phyloP scores from a whole-genome alignment of 805 yeast species.

The Ogataea chonburiensis region DNA sequence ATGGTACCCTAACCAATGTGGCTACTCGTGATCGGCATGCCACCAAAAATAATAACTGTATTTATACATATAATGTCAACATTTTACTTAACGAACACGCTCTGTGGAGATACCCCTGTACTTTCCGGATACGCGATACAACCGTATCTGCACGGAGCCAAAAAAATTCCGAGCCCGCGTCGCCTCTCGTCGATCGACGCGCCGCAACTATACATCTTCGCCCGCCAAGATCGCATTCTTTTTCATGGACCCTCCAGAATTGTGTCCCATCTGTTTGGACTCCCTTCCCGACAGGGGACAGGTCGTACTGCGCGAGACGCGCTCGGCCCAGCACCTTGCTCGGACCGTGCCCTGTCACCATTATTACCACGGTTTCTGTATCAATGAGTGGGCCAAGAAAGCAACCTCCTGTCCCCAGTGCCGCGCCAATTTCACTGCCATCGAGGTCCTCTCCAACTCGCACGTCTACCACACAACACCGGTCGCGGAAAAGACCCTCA shows the following conservation, averaged over 20 bases:
- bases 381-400: conserved; percentile 35
- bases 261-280: conserved; percentile 36
- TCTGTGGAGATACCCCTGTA: conserved; percentile 3
- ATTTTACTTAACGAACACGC: too few relatives aligned
- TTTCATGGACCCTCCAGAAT: conserved; percentile 5
- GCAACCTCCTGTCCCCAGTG: conserved; percentile 39
- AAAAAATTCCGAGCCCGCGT: too few relatives aligned
- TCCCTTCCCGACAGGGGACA: conserved; percentile 20
- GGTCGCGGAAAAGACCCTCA: conserved; percentile 26
- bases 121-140: conserved; percentile 8
- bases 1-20: conserved; percentile 33
- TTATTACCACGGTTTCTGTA: conserved; percentile 36
- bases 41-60: too few relatives aligned
- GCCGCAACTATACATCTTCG: background rate
- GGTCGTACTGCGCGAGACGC: conserved; percentile 19
- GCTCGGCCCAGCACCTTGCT: conserved; percentile 28
- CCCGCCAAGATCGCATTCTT: background rate
- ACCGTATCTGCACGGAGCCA: too few relatives aligned
- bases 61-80: too few relatives aligned
- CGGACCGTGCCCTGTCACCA: conserved; percentile 35
- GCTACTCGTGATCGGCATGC: conserved; percentile 15
- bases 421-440: conserved; percentile 24
- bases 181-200: conserved; percentile 6
- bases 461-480: conserved; percentile 19
- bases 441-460: conserved; percentile 22